A percentile compares a stretch with the other conserved stretches of the same genome.
Conservation (phyloP, 768 basidiomycete species). For the Leccinellum albellum region DNA sequence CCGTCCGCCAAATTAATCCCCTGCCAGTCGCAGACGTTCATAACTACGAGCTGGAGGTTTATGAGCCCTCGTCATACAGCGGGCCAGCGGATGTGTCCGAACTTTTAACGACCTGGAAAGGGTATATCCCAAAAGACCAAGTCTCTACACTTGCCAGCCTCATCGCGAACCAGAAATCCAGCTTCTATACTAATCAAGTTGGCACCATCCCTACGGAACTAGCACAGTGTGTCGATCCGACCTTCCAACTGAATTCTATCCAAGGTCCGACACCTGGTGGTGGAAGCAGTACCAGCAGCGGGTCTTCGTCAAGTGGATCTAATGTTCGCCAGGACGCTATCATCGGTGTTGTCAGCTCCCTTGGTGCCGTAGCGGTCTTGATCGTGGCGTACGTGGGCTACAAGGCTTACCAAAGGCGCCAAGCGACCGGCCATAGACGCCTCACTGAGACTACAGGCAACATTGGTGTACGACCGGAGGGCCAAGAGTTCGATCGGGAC, state of each 20-base stretch:
- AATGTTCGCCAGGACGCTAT: conserved; percentile 72
- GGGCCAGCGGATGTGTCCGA: conserved; percentile 41
- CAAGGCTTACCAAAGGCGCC: conserved; percentile 62
- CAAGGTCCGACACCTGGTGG: conserved; percentile 34
- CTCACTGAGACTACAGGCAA: conserved; percentile 50
- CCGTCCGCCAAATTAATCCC: conserved; percentile 29
- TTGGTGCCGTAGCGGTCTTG: conserved; percentile 74
- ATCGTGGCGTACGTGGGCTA: conserved; percentile 71
- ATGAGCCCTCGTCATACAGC: conserved; percentile 55
- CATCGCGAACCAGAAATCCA: conserved; percentile 57
- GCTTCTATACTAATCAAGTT: conserved; percentile 56
- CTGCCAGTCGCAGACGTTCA: conserved; percentile 35
- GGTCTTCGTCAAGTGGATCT: conserved; percentile 26
- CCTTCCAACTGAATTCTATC: conserved; percentile 54
- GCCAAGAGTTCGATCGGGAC: conserved; percentile 76
- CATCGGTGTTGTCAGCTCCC: conserved; percentile 82
- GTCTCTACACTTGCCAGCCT: conserved; percentile 62
- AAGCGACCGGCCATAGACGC: conserved; percentile 67
- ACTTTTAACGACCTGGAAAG: conserved; percentile 70
- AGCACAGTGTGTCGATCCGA: conserved; percentile 66
- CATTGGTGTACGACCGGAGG: conserved; percentile 51
- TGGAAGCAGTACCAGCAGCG: conserved; percentile 9
- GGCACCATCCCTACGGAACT: conserved; percentile 48
- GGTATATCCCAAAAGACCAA: conserved; percentile 54
- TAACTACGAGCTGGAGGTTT: conserved; percentile 64